Base-by-base conservation (phyloP, 495 filamentous ascomycete genomes). In the Penicillium silybi region DNA sequence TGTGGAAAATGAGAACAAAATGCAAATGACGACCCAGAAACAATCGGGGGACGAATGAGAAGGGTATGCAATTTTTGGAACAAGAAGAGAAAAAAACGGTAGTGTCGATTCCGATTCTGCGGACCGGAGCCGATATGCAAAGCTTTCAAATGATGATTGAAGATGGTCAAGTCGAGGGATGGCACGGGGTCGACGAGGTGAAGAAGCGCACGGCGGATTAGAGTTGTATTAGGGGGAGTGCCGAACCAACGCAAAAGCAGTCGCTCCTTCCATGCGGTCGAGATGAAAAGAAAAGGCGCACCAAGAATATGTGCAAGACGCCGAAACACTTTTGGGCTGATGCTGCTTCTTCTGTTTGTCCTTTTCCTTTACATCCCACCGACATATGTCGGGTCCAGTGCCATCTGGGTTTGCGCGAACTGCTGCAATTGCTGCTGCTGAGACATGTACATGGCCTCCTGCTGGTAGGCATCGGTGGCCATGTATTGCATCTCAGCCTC, bases 21-120 rank as follows among this genome's bases (percentile, higher is more conserved):
- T 75, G 71, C 70, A 70, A 62, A 64, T 69, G 61, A 57, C 58
- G 56, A 61, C 67, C 69, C 65, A 66, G 53, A 43, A 61, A 66
- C 53, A 56, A 58, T 62, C 56, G 64, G 51, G 51, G 57, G 49
- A 62, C 41, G 44, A 63, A 67, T 47, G 59, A 64, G 57, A 66
- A 58, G 71, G 70, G 71, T 75, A 75, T 75, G 71, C 71, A 73
- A 65, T 70, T 72, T 72, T 70, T 67, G 54, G 61, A 56, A 60
- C 57, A 61, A 58, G 56, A 64, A 61, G 48, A 47, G 48, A 56
- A 58, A 64, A 58, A 56, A 56, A 32, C 58, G 58, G 56, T 62
- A 58, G 54, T 60, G 52, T 64, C 52, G 56, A 54, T 56, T 58
- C 59, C 48, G 50, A 49, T 50, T 47, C 39, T 51, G 56, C 9